Evolutionary conservation across 2,329 filamentous ascomycete species (phyloP), one percentile per base, ranked within the genome.

Genomic region (Aspergillus neotritici): DNA sequence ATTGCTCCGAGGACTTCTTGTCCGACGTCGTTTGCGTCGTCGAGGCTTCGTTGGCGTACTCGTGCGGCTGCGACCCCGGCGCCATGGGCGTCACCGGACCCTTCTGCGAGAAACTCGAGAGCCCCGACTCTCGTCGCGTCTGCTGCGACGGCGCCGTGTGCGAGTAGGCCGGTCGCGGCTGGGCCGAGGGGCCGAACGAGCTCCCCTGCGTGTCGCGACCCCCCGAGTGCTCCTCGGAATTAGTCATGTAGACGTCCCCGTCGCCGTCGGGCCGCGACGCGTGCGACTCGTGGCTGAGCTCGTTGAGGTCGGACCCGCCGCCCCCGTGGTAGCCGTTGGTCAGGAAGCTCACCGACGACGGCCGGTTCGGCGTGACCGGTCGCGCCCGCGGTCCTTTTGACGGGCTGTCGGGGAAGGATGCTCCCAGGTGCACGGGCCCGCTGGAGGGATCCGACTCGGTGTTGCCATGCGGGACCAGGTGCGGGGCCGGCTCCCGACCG

Each of bases 31-130:
- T 84, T 15, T 82, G 82, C 1, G 90, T 97, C 1, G 90, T 94
- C 2, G 89, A 94, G 2, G 89, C 91, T 57, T 94, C 89, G 56
- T 97, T 96, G 41, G 83, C 70, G 46, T 81, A 83, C 77, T 83
- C 77, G 15, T 71, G 70, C 12, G 74, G 69, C 58, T 81, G 74
- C 28, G 79, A 79, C 45, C 77, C 75, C 10, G 73, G 72, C 7
- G 73, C 72, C 67, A 83, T 74, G 15, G 77, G 77, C 2, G 78
- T 82, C 53, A 79, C 74, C 5, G 71, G 75, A 17, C 67, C 68
- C 47, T 65, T 71, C 52, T 76, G 73, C 2, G 72, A 73, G 32
- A 74, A 61, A 46, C 58, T 69, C 4, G 70, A 73, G 34, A 72
- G 60, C 3, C 70, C 71, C 41, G 67, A 72, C 44, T 71, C 63